Percentiles rank a stretch among this genome's conserved stretches.
phyloP scores from a whole-genome alignment of 495 filamentous ascomycete genomes.

The Parachaetomium inaequale region DNA sequence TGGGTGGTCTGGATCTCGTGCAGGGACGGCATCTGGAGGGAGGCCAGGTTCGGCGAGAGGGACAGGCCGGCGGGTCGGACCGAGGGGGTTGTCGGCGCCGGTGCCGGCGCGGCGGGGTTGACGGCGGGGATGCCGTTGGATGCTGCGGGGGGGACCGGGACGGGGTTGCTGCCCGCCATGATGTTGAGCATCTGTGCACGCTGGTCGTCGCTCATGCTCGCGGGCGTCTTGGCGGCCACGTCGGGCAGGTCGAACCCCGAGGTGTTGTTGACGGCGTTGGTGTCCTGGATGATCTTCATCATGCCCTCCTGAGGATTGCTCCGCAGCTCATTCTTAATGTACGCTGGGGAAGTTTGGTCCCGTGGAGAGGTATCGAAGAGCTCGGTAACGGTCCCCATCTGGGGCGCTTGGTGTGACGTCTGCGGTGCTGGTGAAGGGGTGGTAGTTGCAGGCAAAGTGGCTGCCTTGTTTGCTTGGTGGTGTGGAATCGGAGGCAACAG shows the following conservation, averaged over 20 bases:
- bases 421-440: constrained; percentile 27
- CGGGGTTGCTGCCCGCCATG: constrained; percentile 53
- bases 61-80: constrained; percentile 39
- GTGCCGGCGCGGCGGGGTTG: constrained; percentile 24
- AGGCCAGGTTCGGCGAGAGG: constrained; percentile 51
- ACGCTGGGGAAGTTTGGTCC: constrained; percentile 38
- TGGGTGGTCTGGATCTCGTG: constrained; percentile 61
- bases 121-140: constrained; percentile 7
- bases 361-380: constrained; percentile 43
- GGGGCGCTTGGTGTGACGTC: constrained; percentile 27
- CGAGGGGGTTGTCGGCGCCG: constrained; percentile 24
- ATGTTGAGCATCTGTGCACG: constrained; percentile 75
- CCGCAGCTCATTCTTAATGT: constrained; percentile 47
- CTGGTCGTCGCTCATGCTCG: constrained; percentile 70
- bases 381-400: constrained; percentile 47
- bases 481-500: constrained; percentile 45
- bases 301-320: constrained; percentile 65
- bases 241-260: constrained; percentile 65
- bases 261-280: constrained; percentile 58
- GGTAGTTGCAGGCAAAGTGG: constrained; percentile 29
- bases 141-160: constrained; percentile 3
- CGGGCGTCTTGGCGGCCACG: constrained; percentile 65
- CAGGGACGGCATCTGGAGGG: constrained; percentile 53
- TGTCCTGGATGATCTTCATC: constrained; percentile 80
- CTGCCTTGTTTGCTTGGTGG: constrained; percentile 29